Evolutionary conservation across 176 grass and related monocot genomes (phyloP).

Genomic region (Alloteropsis semialata): DNA sequence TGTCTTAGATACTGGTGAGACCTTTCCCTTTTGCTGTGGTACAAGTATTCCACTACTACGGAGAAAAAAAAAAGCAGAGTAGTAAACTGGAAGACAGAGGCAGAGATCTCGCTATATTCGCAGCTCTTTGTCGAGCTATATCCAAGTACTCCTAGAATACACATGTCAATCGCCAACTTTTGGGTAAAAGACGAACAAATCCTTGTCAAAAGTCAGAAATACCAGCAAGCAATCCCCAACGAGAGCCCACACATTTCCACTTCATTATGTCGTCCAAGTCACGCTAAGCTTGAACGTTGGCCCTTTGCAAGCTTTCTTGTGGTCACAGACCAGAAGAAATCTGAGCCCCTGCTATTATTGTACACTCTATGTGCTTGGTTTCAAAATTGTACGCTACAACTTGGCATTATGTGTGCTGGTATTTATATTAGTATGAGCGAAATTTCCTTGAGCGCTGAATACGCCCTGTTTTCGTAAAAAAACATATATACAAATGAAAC

Average conservation of each 20-base stretch:
- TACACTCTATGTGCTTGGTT: background rate
- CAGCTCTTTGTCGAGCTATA: background rate
- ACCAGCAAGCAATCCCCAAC: slow-evolving; percentile 14
- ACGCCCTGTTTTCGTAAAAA: too few relatives aligned
- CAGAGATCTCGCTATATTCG: too few relatives aligned
- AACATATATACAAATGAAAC: too few relatives aligned
- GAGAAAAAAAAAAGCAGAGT: background rate
- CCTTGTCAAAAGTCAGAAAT: slow-evolving; percentile 29
- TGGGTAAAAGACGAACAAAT: slow-evolving; percentile 14
- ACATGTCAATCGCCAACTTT: background rate
- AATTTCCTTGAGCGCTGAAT: background rate
- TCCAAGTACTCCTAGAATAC: background rate
- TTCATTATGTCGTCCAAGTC: slow-evolving; percentile 31
- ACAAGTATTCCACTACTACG: background rate
- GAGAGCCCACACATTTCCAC: slow-evolving; percentile 35
- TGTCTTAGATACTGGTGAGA: background rate
- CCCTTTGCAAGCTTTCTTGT: background rate
- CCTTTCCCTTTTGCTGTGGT: background rate
- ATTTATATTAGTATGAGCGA: background rate
- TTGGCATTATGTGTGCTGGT: background rate
- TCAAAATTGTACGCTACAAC: background rate
- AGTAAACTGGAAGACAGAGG: background rate
- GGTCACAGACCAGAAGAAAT: background rate
- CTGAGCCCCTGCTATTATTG: background rate
- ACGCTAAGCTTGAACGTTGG: slow-evolving; percentile 25